Evolutionary conservation across 148 eudicot genomes (phyloP), one percentile per base, ranked within the genome.

Genomic region (Chenopodium formosanum): DNA sequence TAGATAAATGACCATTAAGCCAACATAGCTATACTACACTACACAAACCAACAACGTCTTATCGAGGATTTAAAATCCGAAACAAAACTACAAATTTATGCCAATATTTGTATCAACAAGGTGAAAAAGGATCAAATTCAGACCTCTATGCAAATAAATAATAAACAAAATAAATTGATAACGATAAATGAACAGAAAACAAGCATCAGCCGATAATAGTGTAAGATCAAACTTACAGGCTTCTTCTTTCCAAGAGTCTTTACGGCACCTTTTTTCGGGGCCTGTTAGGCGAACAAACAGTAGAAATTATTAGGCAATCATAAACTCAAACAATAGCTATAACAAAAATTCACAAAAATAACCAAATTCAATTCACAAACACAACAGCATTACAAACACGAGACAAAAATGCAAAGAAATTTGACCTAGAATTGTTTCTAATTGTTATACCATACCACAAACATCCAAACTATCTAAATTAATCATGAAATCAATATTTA

Each of bases 221-320:
- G 4, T 46, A 23, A 0, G 5, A 74, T 65, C 16, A 25, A 4
- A 71, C 85, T 64, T 88, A 88, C 90, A 16, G 85, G 56, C 80
- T 88, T 88, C 82, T 88, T 88, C 40, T 88, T 88, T 1, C 87
- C 78, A 7, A 73, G 74, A 50, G 82, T 56, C 83, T 80, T 88
- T 34, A 73, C 85, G 44, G 44, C 44, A 40, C 87, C 90, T 79
- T 70, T 62, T 46, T 88, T 86, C 9, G 90, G 90, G n/a, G 88
- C 90, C 90, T 88, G 80, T 56, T 22, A 78, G 66, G 17, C 46
- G 50, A 32, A 74, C 8, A 46, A 44, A 44, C n/a, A 72, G 3
- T 5, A 27, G 9, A 2, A 40, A 34, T 17, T 0, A 0, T 40
- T 4, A 70, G 50, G 13, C 1, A 62, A 20, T 62, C 66, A 1